A percentile compares a stretch with the other conserved stretches of the same genome.
phyloP scores from a whole-genome alignment of 225 moss, liverwort and hornwort species.

The Marchantia polymorpha region DNA sequence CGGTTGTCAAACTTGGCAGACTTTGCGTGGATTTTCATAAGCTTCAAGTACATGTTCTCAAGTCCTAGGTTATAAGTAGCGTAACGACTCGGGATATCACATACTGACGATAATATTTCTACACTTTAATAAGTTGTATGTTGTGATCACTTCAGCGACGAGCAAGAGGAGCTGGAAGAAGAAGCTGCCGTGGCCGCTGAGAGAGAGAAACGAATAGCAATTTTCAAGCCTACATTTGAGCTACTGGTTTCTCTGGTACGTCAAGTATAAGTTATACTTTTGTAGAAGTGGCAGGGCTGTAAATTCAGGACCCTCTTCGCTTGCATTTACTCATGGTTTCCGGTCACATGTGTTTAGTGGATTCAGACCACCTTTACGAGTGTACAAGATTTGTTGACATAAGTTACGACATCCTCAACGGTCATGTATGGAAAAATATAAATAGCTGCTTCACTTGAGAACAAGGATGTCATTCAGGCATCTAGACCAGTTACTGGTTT shows the following conservation, averaged over 20 bases:
- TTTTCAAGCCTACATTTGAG: slow-evolving; percentile 68
- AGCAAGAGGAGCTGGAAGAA: slow-evolving; percentile 36
- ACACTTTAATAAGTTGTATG: neutral
- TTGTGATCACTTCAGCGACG: slow-evolving; percentile 6
- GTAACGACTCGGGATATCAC: neutral
- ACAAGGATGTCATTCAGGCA: neutral
- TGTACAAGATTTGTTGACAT: neutral
- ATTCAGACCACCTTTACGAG: neutral
- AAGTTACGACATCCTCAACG: neutral
- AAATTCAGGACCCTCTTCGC: neutral
- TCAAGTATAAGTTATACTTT: neutral
- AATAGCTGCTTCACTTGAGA: neutral
- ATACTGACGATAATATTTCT: neutral
- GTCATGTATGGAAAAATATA: neutral
- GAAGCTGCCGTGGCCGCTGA: slow-evolving; percentile 60
- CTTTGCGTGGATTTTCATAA: neutral
- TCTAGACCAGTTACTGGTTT: neutral
- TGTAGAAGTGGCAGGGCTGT: neutral
- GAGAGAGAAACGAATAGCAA: slow-evolving; percentile 58
- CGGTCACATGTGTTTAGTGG: neutral
- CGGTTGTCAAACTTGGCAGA: neutral
- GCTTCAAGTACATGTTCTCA: neutral
- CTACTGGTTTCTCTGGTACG: slow-evolving; percentile 64
- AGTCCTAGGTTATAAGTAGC: neutral
- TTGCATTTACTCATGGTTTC: neutral